Evolutionary conservation across 345 rosid species (phyloP).

Genomic region (Microcos paniculata): DNA sequence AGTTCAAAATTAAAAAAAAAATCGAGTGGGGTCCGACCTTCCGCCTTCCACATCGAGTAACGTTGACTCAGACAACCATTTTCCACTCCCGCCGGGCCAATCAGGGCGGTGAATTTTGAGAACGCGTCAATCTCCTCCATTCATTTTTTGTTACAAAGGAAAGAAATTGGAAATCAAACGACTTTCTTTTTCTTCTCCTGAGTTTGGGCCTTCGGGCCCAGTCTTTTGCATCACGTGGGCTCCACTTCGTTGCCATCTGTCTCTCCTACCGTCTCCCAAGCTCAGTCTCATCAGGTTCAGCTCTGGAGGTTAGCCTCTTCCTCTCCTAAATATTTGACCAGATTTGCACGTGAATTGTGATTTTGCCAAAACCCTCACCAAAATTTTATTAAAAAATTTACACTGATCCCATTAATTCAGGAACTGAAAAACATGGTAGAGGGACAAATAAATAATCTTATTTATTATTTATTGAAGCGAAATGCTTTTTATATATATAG

Average conservation of each 20-base stretch:
- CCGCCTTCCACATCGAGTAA: not conserved
- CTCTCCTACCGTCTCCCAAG: not conserved
- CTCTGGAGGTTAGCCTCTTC: not conserved
- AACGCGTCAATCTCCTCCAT: slow-evolving; percentile 37
- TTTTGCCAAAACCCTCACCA: not conserved
- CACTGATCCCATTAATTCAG: not conserved
- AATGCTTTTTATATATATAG: too few species aligned
- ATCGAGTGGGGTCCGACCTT: not conserved
- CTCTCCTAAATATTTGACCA: not conserved
- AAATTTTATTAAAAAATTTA: not conserved
- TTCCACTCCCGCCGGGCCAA: not conserved
- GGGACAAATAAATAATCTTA: not conserved
- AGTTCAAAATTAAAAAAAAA: not conserved
- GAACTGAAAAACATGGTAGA: not conserved
- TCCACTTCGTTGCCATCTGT: not conserved
- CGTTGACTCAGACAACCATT: not conserved
- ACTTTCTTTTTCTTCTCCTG: not conserved
- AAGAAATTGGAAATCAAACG: too few species aligned
- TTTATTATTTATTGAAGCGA: not conserved
- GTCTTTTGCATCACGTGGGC: not conserved
- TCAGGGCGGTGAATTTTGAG: slow-evolving; percentile 30
- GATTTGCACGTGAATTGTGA: slow-evolving; percentile 2
- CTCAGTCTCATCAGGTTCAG: not conserved
- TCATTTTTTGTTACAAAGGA: too few species aligned
- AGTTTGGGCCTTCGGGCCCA: not conserved